Percentiles rank a stretch among this genome's conserved stretches.
Conservation (phyloP, 345 rosid species). For the Boechera divaricarpa region DNA sequence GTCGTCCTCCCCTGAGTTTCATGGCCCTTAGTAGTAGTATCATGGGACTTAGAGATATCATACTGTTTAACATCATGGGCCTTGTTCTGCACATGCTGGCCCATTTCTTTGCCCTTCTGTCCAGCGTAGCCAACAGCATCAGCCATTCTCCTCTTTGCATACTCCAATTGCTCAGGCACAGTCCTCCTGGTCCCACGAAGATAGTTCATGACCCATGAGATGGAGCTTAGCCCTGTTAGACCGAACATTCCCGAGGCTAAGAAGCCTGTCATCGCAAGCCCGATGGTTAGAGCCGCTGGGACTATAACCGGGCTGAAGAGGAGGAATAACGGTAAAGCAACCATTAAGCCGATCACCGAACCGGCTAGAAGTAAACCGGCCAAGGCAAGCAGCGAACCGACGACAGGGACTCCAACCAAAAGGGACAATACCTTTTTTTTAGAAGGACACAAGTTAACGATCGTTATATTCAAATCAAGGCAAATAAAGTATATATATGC, state of each 20-base stretch:
- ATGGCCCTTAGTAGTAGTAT: slow-evolving; percentile 38
- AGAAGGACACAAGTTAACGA: neutral
- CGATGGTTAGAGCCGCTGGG: slow-evolving; percentile 59
- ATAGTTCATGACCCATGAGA: slow-evolving; percentile 55
- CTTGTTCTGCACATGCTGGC: slow-evolving; percentile 51
- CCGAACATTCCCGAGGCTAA: slow-evolving; percentile 58
- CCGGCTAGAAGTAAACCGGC: slow-evolving; percentile 54
- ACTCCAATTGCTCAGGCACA: slow-evolving; percentile 51
- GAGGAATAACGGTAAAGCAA: slow-evolving; percentile 55
- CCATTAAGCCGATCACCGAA: slow-evolving; percentile 49
- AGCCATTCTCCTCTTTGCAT: slow-evolving; percentile 54
- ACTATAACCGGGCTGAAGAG: slow-evolving; percentile 67
- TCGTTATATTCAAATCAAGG: neutral
- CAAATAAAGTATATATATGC: neutral
- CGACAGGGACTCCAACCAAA: slow-evolving; percentile 49
- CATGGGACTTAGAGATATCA: slow-evolving; percentile 35
- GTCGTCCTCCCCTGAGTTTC: slow-evolving; percentile 32
- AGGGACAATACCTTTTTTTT: slow-evolving; percentile 50
- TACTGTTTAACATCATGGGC: slow-evolving; percentile 47
- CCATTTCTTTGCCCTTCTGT: slow-evolving; percentile 60
- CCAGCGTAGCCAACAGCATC: slow-evolving; percentile 52
- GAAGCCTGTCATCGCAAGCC: slow-evolving; percentile 50
- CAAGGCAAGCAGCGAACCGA: slow-evolving; percentile 54
- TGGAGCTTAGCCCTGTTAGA: slow-evolving; percentile 54
- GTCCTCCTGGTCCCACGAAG: slow-evolving; percentile 34